Evolutionary conservation across 495 filamentous ascomycete genomes (phyloP).

Genomic region (Aspergillus avenaceus): DNA sequence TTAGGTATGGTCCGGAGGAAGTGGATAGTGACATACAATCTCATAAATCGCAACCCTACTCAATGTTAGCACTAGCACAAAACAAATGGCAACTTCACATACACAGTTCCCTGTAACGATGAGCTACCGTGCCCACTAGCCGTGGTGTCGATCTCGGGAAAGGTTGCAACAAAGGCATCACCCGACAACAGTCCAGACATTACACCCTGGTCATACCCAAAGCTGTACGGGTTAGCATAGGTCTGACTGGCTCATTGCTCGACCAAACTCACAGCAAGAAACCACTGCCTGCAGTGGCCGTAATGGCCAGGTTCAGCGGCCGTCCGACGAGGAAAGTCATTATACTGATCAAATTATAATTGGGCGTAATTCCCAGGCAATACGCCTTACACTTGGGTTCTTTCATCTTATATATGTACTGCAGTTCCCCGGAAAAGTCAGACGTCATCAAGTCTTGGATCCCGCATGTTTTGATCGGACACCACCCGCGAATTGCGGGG

Average conservation of each 20-base stretch:
- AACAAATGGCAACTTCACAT: constrained; percentile 1
- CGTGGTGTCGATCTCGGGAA: constrained; percentile 34
- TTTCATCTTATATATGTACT: background rate
- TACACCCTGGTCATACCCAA: constrained; percentile 44
- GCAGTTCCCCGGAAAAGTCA: background rate
- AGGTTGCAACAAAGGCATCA: constrained; percentile 26
- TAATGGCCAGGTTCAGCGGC: constrained; percentile 29
- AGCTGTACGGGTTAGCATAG: constrained; percentile 11
- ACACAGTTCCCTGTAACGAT: constrained; percentile 34
- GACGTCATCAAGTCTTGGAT: background rate
- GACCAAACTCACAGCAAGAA: constrained; percentile 30
- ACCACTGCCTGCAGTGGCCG: constrained; percentile 35
- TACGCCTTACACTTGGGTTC: background rate
- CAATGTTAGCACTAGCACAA: background rate
- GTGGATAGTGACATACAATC: constrained; percentile 19
- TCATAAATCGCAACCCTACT: constrained; percentile 34
- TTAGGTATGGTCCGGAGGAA: background rate
- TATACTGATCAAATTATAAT: background rate
- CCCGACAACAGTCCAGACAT: constrained; percentile 36
- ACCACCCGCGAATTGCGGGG: background rate
- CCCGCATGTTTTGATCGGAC: background rate
- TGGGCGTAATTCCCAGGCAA: background rate
- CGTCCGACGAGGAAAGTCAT: constrained; percentile 28
- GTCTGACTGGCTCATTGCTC: background rate
- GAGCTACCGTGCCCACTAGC: constrained; percentile 27